Percentiles rank a stretch among this genome's conserved stretches.
These are phyloP conservation scores for Ramaria sp. DNA, from an alignment of 768 basidiomycete species.

Conservation along the genomic window DNA sequence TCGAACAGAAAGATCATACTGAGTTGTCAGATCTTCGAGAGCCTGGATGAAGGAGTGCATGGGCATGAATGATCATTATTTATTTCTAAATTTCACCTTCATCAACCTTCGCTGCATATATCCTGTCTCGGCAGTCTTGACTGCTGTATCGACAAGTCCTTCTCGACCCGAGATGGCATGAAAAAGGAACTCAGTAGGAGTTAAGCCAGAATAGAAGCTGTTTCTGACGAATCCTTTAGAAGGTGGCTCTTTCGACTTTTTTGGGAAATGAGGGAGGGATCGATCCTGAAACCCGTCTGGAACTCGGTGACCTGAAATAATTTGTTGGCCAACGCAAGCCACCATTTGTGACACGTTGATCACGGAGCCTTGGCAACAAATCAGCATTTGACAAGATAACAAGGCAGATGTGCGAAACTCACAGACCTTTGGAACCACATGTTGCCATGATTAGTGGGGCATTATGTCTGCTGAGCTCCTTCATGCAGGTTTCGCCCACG, in stretches of 20 bases:
- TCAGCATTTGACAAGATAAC: not conserved
- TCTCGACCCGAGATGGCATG: conserved; percentile 99
- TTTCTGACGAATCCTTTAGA: conserved; percentile 98
- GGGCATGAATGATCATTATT: not conserved
- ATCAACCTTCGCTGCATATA: conserved; percentile 99
- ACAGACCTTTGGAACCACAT: conserved; percentile 91
- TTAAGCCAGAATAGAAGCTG: conserved; percentile 88
- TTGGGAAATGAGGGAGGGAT: conserved; percentile 96
- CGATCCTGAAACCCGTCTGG: conserved; percentile 99
- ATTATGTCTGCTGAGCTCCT: conserved; percentile 93
- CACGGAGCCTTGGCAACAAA: conserved; percentile 65
- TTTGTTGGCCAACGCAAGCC: conserved; percentile 98
- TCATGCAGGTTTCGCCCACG: conserved; percentile 97
- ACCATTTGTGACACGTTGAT: conserved; percentile 99
- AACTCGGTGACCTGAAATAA: conserved; percentile 95
- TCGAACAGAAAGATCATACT: conserved; percentile 92
- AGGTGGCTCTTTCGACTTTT: conserved; percentile 91
- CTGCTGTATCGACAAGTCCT: conserved; percentile 97
- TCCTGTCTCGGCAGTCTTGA: conserved; percentile 99
- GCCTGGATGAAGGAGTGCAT: conserved; percentile 29
- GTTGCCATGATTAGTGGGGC: conserved; percentile 98
- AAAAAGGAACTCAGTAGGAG: conserved; percentile 94
- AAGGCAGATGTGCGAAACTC: not conserved
- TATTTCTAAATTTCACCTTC: conserved; percentile 38
- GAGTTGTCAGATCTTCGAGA: conserved; percentile 89